Evolutionary conservation across 371 early-diverging fungal genomes (phyloP), one percentile per base, ranked within the genome.

Genomic region (Lichtheimia hyalospora): DNA sequence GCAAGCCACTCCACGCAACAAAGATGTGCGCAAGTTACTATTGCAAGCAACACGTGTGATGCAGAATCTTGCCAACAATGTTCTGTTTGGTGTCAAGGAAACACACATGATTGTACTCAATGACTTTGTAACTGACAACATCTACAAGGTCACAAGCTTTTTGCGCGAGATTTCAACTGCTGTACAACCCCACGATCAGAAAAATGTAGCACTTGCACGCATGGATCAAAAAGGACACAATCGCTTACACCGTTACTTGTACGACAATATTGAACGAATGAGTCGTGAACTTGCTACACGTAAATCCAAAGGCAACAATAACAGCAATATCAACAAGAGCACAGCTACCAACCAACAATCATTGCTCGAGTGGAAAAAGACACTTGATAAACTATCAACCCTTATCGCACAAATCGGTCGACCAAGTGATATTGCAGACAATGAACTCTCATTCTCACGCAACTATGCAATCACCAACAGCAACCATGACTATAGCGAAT

Each of bases 11-110:
- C 75, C 80, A 3, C 62, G 62, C 49, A 68, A 58, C 40, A 63
- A 60, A 21, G 77, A 82, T 28, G 70, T 71, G 3, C 84, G 92
- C 18, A 90, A 96, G 53, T 89, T 94, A 14, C 68, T 94, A 25
- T 70, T 96, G 49, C 77, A 96, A 43, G 90, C 92, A 46, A 93
- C 95, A 13, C 95, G 96, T 68, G 91, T 95, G 12, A 94, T 97
- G 63, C 96, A 96, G 65, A 96, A 95, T 62, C 65, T 97, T 65
- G 93, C 96, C 18, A 96, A 95, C 74, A 90, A 92, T 68, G 93
- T 96, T 12, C 72, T 91, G 41, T 97, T 97, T 77, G 96, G 96
- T 34, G 79, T 84, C 60, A 96, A 95, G 73, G 96, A 96, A 76
- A 80, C 88, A 4, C 93, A 87, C 63, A 94, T 96, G 96, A 85